A percentile compares a stretch with the other conserved stretches of the same genome.
Evolutionary conservation across 2,329 filamentous ascomycete genomes (phyloP).

Genomic region (Colletotrichum ledebouriae): DNA sequence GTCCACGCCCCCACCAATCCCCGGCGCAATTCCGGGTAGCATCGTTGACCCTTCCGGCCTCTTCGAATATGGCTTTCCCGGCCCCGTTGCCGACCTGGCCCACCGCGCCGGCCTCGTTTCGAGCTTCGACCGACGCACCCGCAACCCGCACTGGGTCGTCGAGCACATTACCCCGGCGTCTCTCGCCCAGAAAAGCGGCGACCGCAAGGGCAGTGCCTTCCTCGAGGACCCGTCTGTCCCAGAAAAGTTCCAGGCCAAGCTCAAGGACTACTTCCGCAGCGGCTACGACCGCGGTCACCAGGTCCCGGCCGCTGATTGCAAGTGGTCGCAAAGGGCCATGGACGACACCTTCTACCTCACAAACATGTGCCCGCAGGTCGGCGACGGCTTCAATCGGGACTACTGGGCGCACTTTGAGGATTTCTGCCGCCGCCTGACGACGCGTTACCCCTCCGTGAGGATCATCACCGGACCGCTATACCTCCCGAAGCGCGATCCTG

Average conservation of each 20-base stretch:
- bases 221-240: conserved; percentile 85
- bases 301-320: conserved; percentile 94
- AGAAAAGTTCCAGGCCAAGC: conserved; percentile 86
- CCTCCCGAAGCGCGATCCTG: conserved; percentile 83
- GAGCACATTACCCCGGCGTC: conserved; percentile 97
- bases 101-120: conserved; percentile 83
- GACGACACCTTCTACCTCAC: conserved; percentile 92
- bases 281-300: conserved; percentile 98
- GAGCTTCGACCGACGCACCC: conserved; percentile 88
- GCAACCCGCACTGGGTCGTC: conserved; percentile 94
- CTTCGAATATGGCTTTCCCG: conserved; percentile 92
- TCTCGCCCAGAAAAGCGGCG: conserved; percentile 78
- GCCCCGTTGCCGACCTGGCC: conserved; percentile 87
- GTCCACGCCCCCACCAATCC: conserved; percentile 47
- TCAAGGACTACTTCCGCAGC: conserved; percentile 94
- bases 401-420: conserved; percentile 99
- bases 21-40: conserved; percentile 51
- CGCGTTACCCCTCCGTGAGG: conserved; percentile 85
- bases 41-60: conserved; percentile 82
- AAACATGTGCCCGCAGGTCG: conserved; percentile 99
- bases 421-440: conserved; percentile 88
- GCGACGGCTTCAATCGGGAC: conserved; percentile 97
- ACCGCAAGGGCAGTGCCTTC: conserved; percentile 88
- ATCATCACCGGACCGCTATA: conserved; percentile 96
- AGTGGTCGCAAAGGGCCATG: conserved; percentile 96